phyloP scores from a whole-genome alignment of 495 filamentous ascomycete species.

The Peziza echinospora region DNA sequence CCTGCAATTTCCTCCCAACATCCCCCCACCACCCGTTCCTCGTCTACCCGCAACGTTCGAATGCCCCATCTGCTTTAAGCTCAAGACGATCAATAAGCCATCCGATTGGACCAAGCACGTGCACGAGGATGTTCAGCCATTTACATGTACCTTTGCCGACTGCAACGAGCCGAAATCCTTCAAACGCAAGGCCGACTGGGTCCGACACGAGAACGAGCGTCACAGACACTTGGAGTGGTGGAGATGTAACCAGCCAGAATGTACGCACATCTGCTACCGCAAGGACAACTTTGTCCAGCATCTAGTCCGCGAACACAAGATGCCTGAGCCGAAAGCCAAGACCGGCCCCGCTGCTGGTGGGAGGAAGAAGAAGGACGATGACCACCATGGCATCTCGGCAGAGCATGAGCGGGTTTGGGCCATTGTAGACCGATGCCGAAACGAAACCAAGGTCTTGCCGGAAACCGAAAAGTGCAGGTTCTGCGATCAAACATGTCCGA shows the following conservation, averaged over 20 bases:
- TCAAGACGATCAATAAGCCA: conserved; percentile 80
- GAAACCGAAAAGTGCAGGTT: conserved; percentile 76
- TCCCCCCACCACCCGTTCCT: conserved; percentile 60
- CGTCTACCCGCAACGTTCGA: conserved; percentile 78
- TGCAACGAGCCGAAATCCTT: conserved; percentile 80
- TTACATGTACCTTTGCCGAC: conserved; percentile 74
- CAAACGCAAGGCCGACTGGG: conserved; percentile 95
- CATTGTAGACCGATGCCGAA: conserved; percentile 59
- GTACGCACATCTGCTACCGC: conserved; percentile 64
- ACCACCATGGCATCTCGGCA: conserved; percentile 30
- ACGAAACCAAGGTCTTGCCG: conserved; percentile 42
- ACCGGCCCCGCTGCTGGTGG: conserved; percentile 20
- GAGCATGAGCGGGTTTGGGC: conserved; percentile 45
- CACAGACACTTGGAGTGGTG: conserved; percentile 89
- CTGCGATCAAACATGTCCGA: conserved; percentile 60
- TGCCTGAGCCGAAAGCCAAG: conserved; percentile 50
- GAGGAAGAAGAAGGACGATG: conserved; percentile 16
- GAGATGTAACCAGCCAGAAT: conserved; percentile 64
- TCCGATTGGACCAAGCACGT: conserved; percentile 98
- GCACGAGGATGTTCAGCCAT: conserved; percentile 86
- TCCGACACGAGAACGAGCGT: conserved; percentile 82
- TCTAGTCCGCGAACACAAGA: conserved; percentile 81
- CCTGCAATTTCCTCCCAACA: conserved; percentile 54
- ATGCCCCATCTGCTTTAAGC: conserved; percentile 73
- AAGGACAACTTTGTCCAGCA: conserved; percentile 95